These are phyloP conservation scores for Penicillium riverlandense DNA, from an alignment of 495 filamentous ascomycete genomes.

Conservation along the genomic window DNA sequence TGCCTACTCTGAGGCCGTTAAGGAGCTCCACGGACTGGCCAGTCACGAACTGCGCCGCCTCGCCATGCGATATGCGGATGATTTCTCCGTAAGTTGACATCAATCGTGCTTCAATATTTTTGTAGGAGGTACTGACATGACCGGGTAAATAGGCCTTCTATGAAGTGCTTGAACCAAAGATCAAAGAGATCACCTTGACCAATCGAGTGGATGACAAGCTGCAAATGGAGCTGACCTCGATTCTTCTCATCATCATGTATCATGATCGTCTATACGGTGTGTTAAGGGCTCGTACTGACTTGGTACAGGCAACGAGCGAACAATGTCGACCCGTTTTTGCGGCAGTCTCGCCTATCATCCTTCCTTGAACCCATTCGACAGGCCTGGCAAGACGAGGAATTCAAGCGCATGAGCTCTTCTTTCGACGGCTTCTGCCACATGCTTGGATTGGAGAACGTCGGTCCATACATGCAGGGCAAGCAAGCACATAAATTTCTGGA, in stretches of 20 bases:
- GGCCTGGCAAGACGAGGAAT: conserved; percentile 67
- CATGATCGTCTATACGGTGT: no score
- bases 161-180: conserved; percentile 72
- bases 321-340: conserved; percentile 58
- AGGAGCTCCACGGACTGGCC: conserved; percentile 72
- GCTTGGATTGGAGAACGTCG: conserved; percentile 70
- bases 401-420: conserved; percentile 62
- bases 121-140: conserved; percentile 6
- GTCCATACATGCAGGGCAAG: conserved; percentile 66
- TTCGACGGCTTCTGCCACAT: conserved; percentile 75
- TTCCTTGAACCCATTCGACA: conserved; percentile 75
- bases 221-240: conserved; percentile 60
- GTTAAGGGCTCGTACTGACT: conserved; percentile 4
- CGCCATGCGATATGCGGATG: conserved; percentile 82
- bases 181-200: conserved; percentile 69
- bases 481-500: conserved; percentile 71
- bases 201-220: conserved; percentile 69
- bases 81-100: conserved; percentile 55
- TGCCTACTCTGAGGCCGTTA: conserved; percentile 83
- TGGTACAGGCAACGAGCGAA: conserved; percentile 63
- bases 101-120: background rate
- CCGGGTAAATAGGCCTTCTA: conserved; percentile 57
- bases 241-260: conserved; percentile 85
- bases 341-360: conserved; percentile 55
- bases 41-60: conserved; percentile 83